phyloP scores from a whole-genome alignment of 164 flowering plant genomes.

The Akebia trifoliata region DNA sequence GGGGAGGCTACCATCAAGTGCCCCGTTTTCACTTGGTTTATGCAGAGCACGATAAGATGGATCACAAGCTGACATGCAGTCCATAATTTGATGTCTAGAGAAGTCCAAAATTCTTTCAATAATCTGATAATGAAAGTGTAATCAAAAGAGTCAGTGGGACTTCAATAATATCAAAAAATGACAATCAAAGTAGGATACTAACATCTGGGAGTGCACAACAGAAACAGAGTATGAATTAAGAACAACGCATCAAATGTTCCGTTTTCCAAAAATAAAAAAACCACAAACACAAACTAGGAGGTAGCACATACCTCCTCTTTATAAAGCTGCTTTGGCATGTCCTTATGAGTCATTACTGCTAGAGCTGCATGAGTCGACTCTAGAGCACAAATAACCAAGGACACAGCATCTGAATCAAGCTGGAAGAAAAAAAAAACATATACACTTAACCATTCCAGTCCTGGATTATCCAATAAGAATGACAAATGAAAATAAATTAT shows the following conservation, averaged over 20 bases:
- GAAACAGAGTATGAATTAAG: neutral
- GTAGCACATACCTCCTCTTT: slow-evolving; percentile 75
- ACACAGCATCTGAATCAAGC: slow-evolving; percentile 66
- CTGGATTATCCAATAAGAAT: neutral
- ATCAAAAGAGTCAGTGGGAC: slow-evolving; percentile 1
- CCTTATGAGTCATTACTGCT: slow-evolving; percentile 63
- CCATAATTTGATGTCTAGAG: slow-evolving; percentile 80
- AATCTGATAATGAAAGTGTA: slow-evolving; percentile 34
- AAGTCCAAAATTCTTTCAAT: slow-evolving; percentile 96
- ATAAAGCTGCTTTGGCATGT: slow-evolving; percentile 91
- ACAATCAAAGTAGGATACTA: neutral
- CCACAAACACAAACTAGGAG: too few species aligned
- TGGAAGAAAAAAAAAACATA: slow-evolving; percentile 28
- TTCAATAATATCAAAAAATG: neutral
- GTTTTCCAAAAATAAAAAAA: neutral
- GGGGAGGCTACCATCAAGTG: slow-evolving; percentile 49
- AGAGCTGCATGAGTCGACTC: slow-evolving; percentile 91
- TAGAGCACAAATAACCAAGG: slow-evolving; percentile 59
- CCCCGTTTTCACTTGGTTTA: slow-evolving; percentile 62
- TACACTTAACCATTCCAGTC: neutral
- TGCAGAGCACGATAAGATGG: slow-evolving; percentile 81
- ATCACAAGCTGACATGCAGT: slow-evolving; percentile 81
- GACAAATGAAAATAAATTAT: neutral
- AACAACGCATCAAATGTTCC: too few species aligned
- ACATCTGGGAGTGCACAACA: slow-evolving; percentile 1